Evolutionary conservation across 2,329 filamentous ascomycete species (phyloP).

Genomic region (Trichoderma harzianum): DNA sequence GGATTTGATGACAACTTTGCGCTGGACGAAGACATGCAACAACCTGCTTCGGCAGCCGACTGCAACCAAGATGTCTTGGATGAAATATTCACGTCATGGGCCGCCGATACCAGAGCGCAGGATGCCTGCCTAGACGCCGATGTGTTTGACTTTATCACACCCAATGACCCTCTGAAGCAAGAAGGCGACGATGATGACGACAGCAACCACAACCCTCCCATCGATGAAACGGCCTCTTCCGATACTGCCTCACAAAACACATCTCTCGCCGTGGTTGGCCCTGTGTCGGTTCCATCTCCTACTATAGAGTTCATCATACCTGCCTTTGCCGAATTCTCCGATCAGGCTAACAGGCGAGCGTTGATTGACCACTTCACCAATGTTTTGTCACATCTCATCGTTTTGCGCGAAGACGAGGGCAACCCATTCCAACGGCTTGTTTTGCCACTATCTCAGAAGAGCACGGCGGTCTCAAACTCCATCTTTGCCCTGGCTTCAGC

Average conservation of each 20-base stretch:
- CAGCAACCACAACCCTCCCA: not conserved
- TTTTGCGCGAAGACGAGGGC: slow-evolving; percentile 59
- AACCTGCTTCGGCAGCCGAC: not conserved
- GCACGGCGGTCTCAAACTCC: slow-evolving; percentile 68
- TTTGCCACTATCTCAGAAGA: slow-evolving; percentile 55
- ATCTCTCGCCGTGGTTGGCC: slow-evolving; percentile 28
- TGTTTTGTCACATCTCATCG: slow-evolving; percentile 61
- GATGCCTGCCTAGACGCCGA: not conserved
- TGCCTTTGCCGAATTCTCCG: slow-evolving; percentile 55
- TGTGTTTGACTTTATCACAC: not conserved
- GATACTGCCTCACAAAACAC: slow-evolving; percentile 22
- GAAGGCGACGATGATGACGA: not conserved
- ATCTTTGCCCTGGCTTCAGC: slow-evolving; percentile 81
- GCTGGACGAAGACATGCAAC: not conserved
- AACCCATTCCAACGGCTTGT: slow-evolving; percentile 63
- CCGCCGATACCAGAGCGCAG: not conserved
- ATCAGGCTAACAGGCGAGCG: slow-evolving; percentile 50
- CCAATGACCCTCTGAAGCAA: not conserved
- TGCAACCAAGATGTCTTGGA: not conserved
- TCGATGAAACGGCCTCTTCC: not conserved
- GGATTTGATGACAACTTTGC: not conserved
- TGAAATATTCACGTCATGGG: not conserved
- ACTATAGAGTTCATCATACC: slow-evolving; percentile 52
- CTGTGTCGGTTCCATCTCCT: slow-evolving; percentile 26
- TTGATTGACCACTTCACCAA: slow-evolving; percentile 63